A percentile compares a stretch with the other conserved stretches of the same genome.
Conservation (phyloP, 805 yeast genomes). For the Candida chauliodis region DNA sequence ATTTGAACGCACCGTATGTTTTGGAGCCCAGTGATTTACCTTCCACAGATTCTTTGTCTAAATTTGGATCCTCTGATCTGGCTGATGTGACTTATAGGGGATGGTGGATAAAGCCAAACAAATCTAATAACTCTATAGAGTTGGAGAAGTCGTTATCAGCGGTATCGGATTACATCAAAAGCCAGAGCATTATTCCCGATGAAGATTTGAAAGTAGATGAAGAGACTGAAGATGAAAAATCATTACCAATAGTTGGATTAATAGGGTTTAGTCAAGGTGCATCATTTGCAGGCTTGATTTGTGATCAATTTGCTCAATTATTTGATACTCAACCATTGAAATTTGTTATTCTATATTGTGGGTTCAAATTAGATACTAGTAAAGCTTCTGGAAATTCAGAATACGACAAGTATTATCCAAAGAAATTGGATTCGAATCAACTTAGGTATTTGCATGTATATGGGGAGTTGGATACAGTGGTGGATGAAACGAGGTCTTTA, state of each 20-base stretch:
- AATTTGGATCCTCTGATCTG: slow-evolving; percentile 36
- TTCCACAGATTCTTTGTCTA: slow-evolving; percentile 54
- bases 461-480: slow-evolving; percentile 87
- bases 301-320: slow-evolving; percentile 54
- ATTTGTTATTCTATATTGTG: slow-evolving; percentile 76
- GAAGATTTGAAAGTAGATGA: slow-evolving; percentile 19
- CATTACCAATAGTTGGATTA: slow-evolving; percentile 75
- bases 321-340: slow-evolving; percentile 49
- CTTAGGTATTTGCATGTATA: slow-evolving; percentile 60
- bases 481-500: slow-evolving; percentile 67
- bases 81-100: slow-evolving; percentile 46
- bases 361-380: slow-evolving; percentile 39
- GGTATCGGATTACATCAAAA: slow-evolving; percentile 48
- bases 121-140: slow-evolving; percentile 39
- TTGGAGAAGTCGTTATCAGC: slow-evolving; percentile 49
- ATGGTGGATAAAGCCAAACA: slow-evolving; percentile 70
- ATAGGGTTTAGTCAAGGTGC: slow-evolving; percentile 96
- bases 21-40: slow-evolving; percentile 73
- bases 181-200: slow-evolving; percentile 47
- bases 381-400: slow-evolving; percentile 21
- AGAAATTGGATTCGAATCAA: slow-evolving; percentile 20
- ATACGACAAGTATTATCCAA: slow-evolving; percentile 23
- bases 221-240: slow-evolving; percentile 18
- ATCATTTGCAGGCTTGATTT: slow-evolving; percentile 70
- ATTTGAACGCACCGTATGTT: slow-evolving; percentile 73